Percentiles rank a stretch among this genome's conserved stretches.
phyloP scores from a whole-genome alignment of 2,329 filamentous ascomycete genomes.

The Apiospora rasikravindrae region DNA sequence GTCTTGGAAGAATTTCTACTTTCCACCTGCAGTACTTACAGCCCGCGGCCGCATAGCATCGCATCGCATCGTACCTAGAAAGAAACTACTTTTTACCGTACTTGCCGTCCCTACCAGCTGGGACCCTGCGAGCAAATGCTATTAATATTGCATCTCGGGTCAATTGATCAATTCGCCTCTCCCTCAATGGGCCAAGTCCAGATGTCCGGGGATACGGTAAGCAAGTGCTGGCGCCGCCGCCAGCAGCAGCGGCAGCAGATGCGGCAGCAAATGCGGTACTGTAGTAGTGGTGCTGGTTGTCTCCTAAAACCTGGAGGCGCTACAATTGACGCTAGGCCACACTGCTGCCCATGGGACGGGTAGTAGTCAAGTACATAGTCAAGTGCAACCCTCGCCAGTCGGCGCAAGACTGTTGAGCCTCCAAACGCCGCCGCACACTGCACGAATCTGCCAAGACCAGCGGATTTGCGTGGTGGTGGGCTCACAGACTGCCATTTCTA shows the following conservation, averaged over 20 bases:
- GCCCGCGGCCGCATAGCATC: background rate
- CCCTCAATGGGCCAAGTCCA: background rate
- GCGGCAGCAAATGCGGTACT: background rate
- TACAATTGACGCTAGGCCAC: background rate
- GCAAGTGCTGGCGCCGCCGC: background rate
- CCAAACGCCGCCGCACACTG: slow-evolving; percentile 10
- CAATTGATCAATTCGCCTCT: background rate
- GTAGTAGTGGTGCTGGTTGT: background rate
- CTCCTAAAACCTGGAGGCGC: slow-evolving; percentile 11
- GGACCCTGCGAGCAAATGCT: background rate
- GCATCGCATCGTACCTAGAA: too few relatives aligned
- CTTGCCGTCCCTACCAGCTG: background rate
- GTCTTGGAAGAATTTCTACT: slow-evolving; percentile 15
- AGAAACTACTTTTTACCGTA: background rate
- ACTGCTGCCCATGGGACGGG: slow-evolving; percentile 4
- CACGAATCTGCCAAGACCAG: slow-evolving; percentile 6
- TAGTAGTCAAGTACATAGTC: background rate
- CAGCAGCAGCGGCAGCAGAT: background rate
- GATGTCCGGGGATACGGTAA: background rate
- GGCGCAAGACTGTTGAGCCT: slow-evolving; percentile 16
- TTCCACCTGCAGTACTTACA: background rate
- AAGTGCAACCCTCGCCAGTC: background rate
- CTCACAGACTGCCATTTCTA: slow-evolving; percentile 17
- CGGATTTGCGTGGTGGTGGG: background rate
- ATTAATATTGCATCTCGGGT: background rate